Evolutionary conservation across 768 basidiomycete species (phyloP).

Genomic region (Lentinula raphanica): DNA sequence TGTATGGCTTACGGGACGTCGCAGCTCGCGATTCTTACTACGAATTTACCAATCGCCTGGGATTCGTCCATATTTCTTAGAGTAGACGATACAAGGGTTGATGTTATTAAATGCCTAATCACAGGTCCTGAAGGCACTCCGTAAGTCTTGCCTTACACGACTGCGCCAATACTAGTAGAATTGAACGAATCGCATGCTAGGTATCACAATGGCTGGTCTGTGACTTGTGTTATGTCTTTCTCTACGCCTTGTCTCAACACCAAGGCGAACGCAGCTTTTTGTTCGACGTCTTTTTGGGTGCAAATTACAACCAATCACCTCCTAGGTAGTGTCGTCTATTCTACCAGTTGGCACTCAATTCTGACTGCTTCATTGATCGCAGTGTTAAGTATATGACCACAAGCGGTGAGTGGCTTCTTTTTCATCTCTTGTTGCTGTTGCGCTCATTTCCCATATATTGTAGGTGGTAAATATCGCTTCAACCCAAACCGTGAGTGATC

Average conservation of each 20-base stretch:
- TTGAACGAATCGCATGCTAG: conserved; percentile 29
- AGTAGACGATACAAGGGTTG: conserved; percentile 88
- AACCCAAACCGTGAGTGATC: conserved; percentile 94
- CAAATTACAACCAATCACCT: conserved; percentile 83
- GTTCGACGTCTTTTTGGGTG: conserved; percentile 91
- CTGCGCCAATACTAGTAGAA: conserved; percentile 2
- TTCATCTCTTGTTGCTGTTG: conserved; percentile 4
- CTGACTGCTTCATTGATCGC: neutral
- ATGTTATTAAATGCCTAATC: conserved; percentile 87
- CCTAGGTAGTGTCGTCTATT: conserved; percentile 35
- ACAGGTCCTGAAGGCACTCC: conserved; percentile 94
- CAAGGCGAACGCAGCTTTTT: conserved; percentile 45
- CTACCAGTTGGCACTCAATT: no score
- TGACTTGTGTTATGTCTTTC: conserved; percentile 4
- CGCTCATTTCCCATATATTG: conserved; percentile 29
- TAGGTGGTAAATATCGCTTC: conserved; percentile 83
- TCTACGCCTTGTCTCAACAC: neutral
- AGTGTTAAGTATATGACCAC: conserved; percentile 65
- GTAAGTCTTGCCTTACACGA: conserved; percentile 37
- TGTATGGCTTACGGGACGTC: conserved; percentile 3
- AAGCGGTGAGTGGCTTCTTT: neutral
- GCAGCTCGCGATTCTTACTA: conserved; percentile 90
- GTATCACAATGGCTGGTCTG: conserved; percentile 88
- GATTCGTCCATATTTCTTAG: conserved; percentile 88
- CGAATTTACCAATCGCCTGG: conserved; percentile 92